phyloP scores from a whole-genome alignment of 768 basidiomycete genomes.

The Russula emetica region DNA sequence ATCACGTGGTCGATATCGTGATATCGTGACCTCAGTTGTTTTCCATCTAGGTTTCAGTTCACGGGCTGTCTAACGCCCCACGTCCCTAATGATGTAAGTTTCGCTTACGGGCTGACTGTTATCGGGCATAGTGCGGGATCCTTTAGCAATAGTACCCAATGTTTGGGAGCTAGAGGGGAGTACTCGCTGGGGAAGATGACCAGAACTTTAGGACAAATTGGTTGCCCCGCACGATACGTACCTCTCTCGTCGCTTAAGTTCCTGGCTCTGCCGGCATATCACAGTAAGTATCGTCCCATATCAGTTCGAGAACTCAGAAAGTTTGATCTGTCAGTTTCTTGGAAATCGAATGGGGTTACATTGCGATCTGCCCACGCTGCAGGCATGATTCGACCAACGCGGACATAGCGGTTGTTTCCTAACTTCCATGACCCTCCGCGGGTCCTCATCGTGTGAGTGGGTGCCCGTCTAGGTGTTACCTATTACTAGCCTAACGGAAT shows the following conservation, averaged over 20 bases:
- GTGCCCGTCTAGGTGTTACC: not conserved
- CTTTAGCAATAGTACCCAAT: not conserved
- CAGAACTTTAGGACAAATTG: not conserved
- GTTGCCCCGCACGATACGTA: not conserved
- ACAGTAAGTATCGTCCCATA: not conserved
- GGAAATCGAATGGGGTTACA: not conserved
- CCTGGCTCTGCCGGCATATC: not conserved
- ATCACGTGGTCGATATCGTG: not conserved
- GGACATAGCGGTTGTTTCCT: not conserved
- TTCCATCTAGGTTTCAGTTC: not conserved
- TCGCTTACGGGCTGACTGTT: not conserved
- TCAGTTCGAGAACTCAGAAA: not conserved
- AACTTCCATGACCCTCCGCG: conserved; percentile 7
- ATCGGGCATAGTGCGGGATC: not conserved
- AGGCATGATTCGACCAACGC: not conserved
- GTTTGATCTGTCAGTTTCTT: not conserved
- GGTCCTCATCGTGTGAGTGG: not conserved
- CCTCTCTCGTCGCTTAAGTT: not conserved
- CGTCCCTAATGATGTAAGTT: not conserved
- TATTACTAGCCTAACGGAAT: not conserved
- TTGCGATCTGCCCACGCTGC: not conserved
- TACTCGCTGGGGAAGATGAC: not conserved
- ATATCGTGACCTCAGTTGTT: too few species aligned
- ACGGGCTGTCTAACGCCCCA: not conserved
- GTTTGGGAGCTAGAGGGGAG: not conserved